A percentile compares a stretch with the other conserved stretches of the same genome.
Evolutionary conservation across 352 stramenopile genomes (phyloP).

Genomic region (Bremia lactucae): DNA sequence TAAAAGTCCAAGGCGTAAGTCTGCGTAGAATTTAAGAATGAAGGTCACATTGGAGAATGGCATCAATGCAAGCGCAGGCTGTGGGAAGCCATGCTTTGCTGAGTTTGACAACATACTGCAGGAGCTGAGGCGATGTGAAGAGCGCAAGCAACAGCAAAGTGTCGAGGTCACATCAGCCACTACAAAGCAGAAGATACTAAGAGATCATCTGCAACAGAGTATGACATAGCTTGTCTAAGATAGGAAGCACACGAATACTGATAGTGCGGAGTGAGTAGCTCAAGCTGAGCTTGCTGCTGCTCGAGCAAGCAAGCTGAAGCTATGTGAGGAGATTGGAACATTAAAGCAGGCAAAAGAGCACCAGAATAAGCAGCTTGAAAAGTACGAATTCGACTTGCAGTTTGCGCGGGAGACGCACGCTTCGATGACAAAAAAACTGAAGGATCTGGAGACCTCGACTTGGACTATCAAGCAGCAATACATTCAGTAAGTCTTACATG

Average conservation of each 20-base stretch:
- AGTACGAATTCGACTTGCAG: conserved; percentile 35
- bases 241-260: neutral
- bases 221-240: neutral
- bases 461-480: conserved; percentile 44
- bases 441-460: conserved; percentile 25
- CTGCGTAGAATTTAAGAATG: conserved; percentile 2
- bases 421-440: conserved; percentile 35
- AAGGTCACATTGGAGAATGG: conserved; percentile 8
- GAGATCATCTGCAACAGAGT: conserved; percentile 45
- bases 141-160: conserved; percentile 31
- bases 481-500: conserved; percentile 24
- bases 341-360: conserved; percentile 40
- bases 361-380: conserved; percentile 30
- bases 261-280: conserved; percentile 14
- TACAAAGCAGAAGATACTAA: conserved; percentile 43
- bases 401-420: conserved; percentile 35
- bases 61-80: neutral
- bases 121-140: conserved; percentile 37
- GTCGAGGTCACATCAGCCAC: conserved; percentile 32
- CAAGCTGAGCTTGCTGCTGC: conserved; percentile 43
- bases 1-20: conserved; percentile 4
- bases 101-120: conserved; percentile 49
- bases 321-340: conserved; percentile 50
- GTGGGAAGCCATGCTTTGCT: conserved; percentile 17
- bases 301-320: conserved; percentile 30